Base-by-base conservation (phyloP, 176 grass and related monocot genomes). In the Lolium rigidum region DNA sequence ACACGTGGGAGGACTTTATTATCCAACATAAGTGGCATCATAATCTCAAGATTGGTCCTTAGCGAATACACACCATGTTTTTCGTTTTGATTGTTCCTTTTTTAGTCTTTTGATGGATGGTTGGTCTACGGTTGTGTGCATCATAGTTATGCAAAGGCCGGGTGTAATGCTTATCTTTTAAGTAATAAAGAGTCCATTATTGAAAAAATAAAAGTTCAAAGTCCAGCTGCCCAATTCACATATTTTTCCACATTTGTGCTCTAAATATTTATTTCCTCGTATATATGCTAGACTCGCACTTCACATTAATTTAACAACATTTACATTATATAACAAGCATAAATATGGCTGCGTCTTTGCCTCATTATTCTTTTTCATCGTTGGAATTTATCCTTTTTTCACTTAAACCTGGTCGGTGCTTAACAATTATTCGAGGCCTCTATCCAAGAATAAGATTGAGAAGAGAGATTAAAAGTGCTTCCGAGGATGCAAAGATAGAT, bases 351-450 rank as follows among this genome's bases (percentile, higher is more conserved):
- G 9, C 10, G n/a, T n/a, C n/a, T n/a, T n/a, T n/a, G n/a, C n/a
- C n/a, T n/a, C n/a, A n/a, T n/a, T n/a, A n/a, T 39, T 57, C 37
- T 59, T 9, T 69, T 76, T 68, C 4, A 0, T 57, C 67, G 21
- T 21, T 22, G 81, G 59, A 75, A 75, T 80, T 80, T 21, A 56
- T 68, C 55, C 10, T 0, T 60, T 31, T 14, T 14, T 6, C 6
- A 57, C 57, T 84, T 80, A 70, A 44, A 76, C 76, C 49, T 81
- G 81, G 85, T 70, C 89, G 81, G 85, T 81, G 89, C 85, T 80
- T 87, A 84, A 74, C 76, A 90, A 84, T 80, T 90, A 69, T 76
- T 35, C 67, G 39, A 48, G 25, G 3, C 4, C 9, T 77, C 51
- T 65, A 64, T 75, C 37, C 10, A 80, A 38, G 4, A 76, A 79